Conservation (phyloP, 345 rosid genomes). For the Populus ilicifolia region DNA sequence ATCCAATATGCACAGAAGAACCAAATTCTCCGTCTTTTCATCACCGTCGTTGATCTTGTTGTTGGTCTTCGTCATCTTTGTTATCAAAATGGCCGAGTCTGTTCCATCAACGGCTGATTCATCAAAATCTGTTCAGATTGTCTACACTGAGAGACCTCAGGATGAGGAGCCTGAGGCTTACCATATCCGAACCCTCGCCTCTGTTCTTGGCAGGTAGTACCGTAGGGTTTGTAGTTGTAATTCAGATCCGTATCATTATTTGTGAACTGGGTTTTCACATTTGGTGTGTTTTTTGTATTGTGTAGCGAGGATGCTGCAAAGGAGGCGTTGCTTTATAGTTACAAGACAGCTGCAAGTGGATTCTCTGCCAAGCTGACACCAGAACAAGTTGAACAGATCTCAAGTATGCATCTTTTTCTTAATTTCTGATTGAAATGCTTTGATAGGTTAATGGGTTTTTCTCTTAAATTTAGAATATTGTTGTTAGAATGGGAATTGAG, state of each 20-base stretch:
- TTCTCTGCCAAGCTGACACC: conserved; percentile 89
- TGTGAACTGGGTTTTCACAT: background rate
- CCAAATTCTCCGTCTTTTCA: background rate
- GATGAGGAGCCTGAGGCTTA: conserved; percentile 56
- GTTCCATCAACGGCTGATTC: conserved; percentile 37
- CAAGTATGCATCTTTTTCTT: conserved; percentile 40
- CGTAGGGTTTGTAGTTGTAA: too few relatives aligned
- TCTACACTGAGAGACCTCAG: conserved; percentile 70
- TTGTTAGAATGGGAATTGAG: background rate
- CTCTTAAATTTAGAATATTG: background rate
- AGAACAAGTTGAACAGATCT: conserved; percentile 60
- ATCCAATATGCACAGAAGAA: background rate
- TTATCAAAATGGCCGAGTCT: conserved; percentile 4
- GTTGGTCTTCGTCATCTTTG: background rate
- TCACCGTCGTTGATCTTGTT: background rate
- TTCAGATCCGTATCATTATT: background rate
- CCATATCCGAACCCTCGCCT: conserved; percentile 69
- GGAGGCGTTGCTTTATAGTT: conserved; percentile 67
- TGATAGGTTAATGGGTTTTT: too few relatives aligned
- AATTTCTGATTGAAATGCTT: background rate
- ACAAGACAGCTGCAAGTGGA: conserved; percentile 78
- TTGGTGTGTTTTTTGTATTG: background rate
- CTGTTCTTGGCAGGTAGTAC: conserved; percentile 79
- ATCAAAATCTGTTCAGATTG: conserved; percentile 58
- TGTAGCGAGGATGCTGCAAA: conserved; percentile 75